Base-by-base conservation (phyloP, 495 filamentous ascomycete species). In the Gamarada debralockiae region DNA sequence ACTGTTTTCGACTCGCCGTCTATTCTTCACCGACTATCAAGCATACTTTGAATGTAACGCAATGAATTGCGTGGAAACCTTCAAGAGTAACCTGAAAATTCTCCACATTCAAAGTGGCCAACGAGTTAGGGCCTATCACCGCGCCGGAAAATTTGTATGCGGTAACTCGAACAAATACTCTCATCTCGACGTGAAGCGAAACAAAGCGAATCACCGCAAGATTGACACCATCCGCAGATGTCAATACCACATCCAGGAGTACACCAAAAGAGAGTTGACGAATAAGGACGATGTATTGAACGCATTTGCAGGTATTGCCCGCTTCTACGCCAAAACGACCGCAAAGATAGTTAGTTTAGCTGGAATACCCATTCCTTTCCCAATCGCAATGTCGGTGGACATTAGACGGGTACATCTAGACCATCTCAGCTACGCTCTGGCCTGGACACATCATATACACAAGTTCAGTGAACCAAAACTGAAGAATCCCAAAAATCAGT, bases 1-100 rank as follows among this genome's bases (percentile, higher is more conserved):
- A 14, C 40, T 71, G 1, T 39, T 71, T 3, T 67, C 68, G 7
- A 60, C 50, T n/a, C 55, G 67, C 1, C 27, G 58, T 1, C 40
- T 73, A 2, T n/a, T 63, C 47, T 71, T 69, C 40, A 66, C 59
- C 2, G 51, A 40, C 14, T 27, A 52, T 12, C 45, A 59, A 27
- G 27, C 67, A 1, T 57, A 45, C 23, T 73, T 59, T 51, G 53
- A 60, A 13, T 73, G 70, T 38, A 57, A 54, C 23, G 23, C 4
- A 6, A 31, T 27, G 21, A 17, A 47, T 47, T 47, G 44, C 15
- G 22, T 34, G 31, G 31, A 34, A 34, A 34, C 31, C n/a, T 34
- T 34, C 31, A 34, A 34, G 31, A 34, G 31, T n/a, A 34, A 34
- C 31, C 8, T 34, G 31, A 34, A 34, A n/a, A 8, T 34, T 34